Evolutionary conservation across 1,139 yeast genomes (phyloP).

Genomic region (Protomyces arabidopsidicola): DNA sequence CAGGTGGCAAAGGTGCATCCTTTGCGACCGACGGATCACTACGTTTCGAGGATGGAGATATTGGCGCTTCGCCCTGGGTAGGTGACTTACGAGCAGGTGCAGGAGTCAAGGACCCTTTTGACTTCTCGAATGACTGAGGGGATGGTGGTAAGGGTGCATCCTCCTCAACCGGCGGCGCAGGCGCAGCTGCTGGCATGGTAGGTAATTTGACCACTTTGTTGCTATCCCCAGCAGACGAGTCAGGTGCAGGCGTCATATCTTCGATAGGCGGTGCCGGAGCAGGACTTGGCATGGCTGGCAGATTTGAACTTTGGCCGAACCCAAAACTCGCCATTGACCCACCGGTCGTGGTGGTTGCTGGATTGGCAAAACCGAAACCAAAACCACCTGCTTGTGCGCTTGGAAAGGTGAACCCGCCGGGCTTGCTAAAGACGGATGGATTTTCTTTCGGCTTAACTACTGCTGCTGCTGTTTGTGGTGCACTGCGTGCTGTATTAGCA

Average conservation of each 20-base stretch:
- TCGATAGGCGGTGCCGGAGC: not conserved
- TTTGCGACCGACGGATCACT: not conserved
- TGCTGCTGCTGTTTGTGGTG: not conserved
- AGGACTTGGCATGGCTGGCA: too few relatives aligned
- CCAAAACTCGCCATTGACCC: not conserved
- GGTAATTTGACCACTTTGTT: not conserved
- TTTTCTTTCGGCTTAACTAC: not conserved
- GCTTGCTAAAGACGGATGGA: not conserved
- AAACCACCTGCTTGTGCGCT: not conserved
- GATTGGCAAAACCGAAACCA: not conserved
- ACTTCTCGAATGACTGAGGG: too few relatives aligned
- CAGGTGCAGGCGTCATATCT: not conserved
- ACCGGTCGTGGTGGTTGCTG: not conserved
- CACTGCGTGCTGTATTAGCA: not conserved
- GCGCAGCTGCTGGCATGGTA: not conserved
- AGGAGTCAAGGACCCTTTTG: not conserved
- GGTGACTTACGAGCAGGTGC: not conserved
- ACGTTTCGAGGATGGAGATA: not conserved
- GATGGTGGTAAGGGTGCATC: not conserved
- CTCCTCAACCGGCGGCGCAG: not conserved
- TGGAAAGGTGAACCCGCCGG: not conserved
- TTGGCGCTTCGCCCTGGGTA: not conserved
- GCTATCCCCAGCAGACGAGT: not conserved
- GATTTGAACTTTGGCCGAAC: not conserved
- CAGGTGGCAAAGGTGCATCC: slow-evolving; percentile 4